Evolutionary conservation across 768 basidiomycete species (phyloP), one percentile per base, ranked within the genome.

Genomic region (Leucosporidium creatinivorum): DNA sequence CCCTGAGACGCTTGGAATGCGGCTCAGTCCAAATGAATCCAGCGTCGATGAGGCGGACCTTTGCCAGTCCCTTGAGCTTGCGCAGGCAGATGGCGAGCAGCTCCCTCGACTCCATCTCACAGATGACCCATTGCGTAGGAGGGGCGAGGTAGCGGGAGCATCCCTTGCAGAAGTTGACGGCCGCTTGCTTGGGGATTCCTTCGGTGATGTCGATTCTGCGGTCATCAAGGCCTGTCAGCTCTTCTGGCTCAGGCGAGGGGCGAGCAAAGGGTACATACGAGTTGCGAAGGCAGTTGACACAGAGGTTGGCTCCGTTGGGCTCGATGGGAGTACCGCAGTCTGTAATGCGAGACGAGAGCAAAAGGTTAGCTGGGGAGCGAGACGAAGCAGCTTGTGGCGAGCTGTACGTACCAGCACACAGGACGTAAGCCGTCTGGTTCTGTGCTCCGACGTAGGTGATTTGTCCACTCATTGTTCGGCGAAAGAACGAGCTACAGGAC

Each of bases 1-100:
- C 86, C 57, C 91, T 85, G 69, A 98, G 78, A 48, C 96, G 84
- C 76, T 93, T 93, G 49, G 90, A 93, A 80, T 99, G 94, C 4
- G 96, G 96, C 76, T 99, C 96, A 26, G 96, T 99, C 96, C 96
- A 99, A 75, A 98, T 91, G 78, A 98, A 98, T 70, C 92, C 90
- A 3, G 96, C 96, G 69, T 98, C 94, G n/a, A 96, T 93, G 52
- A 99, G 80, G 58, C 94, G 89, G 31, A 98, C 92, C 81, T 91
- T 93, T 74, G 86, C 87, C 28, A 98, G 82, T 3, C 93, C 93
- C 77, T 93, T 94, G 74, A 98, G 85, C 78, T 93, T 94, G 77
- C 89, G 91, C 66, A 99, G 80, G 78, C 96, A 98, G 65, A 98
- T 87, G 4, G 94, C 89, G 39, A 99, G 83, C 30, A 99, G 83